phyloP scores from a whole-genome alignment of 176 grass and related monocot genomes.

The Thinopyrum elongatum region DNA sequence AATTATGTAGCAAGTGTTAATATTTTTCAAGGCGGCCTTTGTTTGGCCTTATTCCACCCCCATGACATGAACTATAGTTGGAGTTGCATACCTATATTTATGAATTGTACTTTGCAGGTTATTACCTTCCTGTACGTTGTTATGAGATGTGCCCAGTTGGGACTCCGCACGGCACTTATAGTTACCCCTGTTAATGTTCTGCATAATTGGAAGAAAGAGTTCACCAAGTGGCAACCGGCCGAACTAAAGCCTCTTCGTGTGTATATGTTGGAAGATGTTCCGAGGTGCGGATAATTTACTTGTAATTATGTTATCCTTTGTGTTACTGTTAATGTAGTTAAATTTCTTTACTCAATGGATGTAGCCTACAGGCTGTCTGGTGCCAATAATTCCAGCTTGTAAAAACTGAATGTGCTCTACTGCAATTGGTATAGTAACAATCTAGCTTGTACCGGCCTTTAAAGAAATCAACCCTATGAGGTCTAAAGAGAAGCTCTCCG shows the following conservation, averaged over 20 bases:
- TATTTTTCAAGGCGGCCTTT: neutral
- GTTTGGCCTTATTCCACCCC: slow-evolving; percentile 5
- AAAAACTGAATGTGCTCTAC: neutral
- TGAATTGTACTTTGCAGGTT: slow-evolving; percentile 55
- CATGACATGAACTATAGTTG: slow-evolving; percentile 6
- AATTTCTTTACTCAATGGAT: neutral
- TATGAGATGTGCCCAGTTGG: slow-evolving; percentile 73
- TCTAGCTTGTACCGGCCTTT: neutral
- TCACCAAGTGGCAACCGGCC: slow-evolving; percentile 75
- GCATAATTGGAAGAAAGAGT: slow-evolving; percentile 95
- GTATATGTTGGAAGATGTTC: slow-evolving; percentile 87
- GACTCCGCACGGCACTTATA: slow-evolving; percentile 73
- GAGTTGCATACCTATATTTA: slow-evolving; percentile 25
- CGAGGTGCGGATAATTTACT: slow-evolving; percentile 50
- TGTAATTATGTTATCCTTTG: slow-evolving; percentile 40
- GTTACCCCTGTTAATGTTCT: slow-evolving; percentile 99
- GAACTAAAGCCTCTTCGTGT: slow-evolving; percentile 82
- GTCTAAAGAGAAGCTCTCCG: neutral
- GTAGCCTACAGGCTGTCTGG: neutral
- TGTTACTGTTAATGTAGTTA: slow-evolving; percentile 21
- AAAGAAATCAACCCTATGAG: neutral
- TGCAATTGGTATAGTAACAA: neutral
- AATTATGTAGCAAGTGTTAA: neutral
- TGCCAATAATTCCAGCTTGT: neutral
- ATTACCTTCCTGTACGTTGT: slow-evolving; percentile 92